Conservation (phyloP, 1,139 yeast genomes). For the Debaryomyces coudertii region DNA sequence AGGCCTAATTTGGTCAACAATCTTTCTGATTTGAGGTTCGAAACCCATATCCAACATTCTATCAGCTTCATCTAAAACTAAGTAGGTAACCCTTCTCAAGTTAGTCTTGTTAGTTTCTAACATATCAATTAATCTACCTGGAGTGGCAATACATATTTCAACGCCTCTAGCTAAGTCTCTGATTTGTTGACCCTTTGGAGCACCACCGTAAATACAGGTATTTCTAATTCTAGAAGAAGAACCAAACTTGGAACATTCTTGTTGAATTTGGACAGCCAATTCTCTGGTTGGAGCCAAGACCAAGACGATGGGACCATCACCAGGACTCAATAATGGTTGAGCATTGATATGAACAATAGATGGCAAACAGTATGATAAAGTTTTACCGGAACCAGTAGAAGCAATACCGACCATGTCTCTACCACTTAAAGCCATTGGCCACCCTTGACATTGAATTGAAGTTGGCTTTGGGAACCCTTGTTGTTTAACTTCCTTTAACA, state of each 20-base stretch:
- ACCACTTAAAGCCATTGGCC: slow-evolving; percentile 99
- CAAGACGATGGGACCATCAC: slow-evolving; percentile 96
- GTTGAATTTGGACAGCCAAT: slow-evolving; percentile 95
- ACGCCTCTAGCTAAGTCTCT: slow-evolving; percentile 95
- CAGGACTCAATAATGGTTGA: slow-evolving; percentile 87
- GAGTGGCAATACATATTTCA: slow-evolving; percentile 95
- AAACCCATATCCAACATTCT: slow-evolving; percentile 98
- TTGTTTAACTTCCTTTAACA: slow-evolving; percentile 81
- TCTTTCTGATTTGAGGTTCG: slow-evolving; percentile 94
- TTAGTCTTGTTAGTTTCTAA: slow-evolving; percentile 93
- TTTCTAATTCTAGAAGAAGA: slow-evolving; percentile 89
- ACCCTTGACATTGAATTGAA: slow-evolving; percentile 97
- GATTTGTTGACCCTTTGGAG: slow-evolving; percentile 95
- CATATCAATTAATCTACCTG: slow-evolving; percentile 98
- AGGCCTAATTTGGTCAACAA: slow-evolving; percentile 93
- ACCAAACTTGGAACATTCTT: slow-evolving; percentile 95
- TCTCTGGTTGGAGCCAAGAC: slow-evolving; percentile 99
- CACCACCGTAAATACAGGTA: slow-evolving; percentile 99
- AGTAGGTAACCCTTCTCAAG: slow-evolving; percentile 92
- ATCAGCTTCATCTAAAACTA: slow-evolving; percentile 96
- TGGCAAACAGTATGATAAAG: slow-evolving; percentile 94
- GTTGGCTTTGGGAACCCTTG: slow-evolving; percentile 96
- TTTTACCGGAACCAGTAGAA: slow-evolving; percentile 98
- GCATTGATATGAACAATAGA: slow-evolving; percentile 97
- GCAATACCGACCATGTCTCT: slow-evolving; percentile 99